Evolutionary conservation across 2,329 filamentous ascomycete genomes (phyloP), one percentile per base, ranked within the genome.

Genomic region (Paracamarosporium sp.): DNA sequence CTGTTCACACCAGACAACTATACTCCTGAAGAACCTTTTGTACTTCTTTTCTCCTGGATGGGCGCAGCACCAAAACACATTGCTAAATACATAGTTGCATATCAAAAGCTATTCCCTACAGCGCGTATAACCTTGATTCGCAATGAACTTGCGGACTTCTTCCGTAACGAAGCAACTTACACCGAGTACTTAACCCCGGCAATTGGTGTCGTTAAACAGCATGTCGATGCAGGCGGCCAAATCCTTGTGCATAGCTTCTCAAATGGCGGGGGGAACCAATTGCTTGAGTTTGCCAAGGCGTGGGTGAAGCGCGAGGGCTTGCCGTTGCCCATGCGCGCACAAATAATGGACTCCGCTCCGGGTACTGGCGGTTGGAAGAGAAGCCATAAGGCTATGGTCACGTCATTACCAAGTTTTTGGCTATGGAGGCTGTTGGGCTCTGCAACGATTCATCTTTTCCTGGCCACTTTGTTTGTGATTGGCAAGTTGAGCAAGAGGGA

Each of bases 41-140:
- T 77, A 24, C 47, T 77, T 1, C 51, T 77, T 13, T 74, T 70
- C 52, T 56, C 72, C 1, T 77, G 75, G 75, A 75, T 74, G 51
- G 72, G 65, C 4, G 75, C 74, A 8, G 70, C 67, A 5, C 56
- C 69, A 50, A 73, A 73, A 30, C 72, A 77, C 58, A 75, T 77
- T 8, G 71, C 71, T 11, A 77, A 77, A 60, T 77, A 77, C 60
- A 75, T 70, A 5, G 47, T 64, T 15, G 48, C 63, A 2, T 76
- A 77, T 62, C 66, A 64, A 24, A 57, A 55, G 11, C 66, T 74
- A 3, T 76, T 75, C 47, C 72, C 74, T 2, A 60, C 50, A n/a
- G 64, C 71, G 3, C 65, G 62, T 11, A 72, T 77, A 50, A 9
- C 77, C 5, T 65, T 77, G 2, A 46, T 76, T 7, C 67, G 69